Percentiles rank a stretch among this genome's conserved stretches.
Conservation (phyloP, 805 yeast species). For the Middelhovenomyces tepae region DNA sequence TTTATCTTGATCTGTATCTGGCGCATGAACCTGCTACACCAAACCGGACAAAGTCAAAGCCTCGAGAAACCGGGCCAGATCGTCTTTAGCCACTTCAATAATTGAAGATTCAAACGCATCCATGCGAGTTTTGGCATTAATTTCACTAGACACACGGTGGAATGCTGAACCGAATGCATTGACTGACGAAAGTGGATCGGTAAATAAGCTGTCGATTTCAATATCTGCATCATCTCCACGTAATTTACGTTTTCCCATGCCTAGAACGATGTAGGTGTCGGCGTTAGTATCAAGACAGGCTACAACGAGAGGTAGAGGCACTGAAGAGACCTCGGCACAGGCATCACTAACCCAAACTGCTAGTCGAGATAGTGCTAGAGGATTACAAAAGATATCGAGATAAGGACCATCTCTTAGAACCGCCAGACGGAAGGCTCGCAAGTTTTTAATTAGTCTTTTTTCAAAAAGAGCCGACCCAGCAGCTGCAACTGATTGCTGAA, state of each 20-base stretch:
- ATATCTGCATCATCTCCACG: slow-evolving; percentile 26
- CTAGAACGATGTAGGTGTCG: slow-evolving; percentile 79
- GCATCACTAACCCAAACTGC: slow-evolving; percentile 91
- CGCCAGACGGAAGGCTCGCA: slow-evolving; percentile 74
- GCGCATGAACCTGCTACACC: too few species aligned
- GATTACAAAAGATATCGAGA: slow-evolving; percentile 68
- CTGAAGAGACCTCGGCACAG: slow-evolving; percentile 67
- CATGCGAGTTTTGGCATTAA: slow-evolving; percentile 82
- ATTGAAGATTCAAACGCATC: slow-evolving; percentile 94
- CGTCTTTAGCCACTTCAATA: slow-evolving; percentile 82
- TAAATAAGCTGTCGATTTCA: slow-evolving; percentile 22
- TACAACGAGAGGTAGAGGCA: slow-evolving; percentile 68
- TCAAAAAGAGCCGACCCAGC: slow-evolving; percentile 89
- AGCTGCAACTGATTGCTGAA: slow-evolving; percentile 75
- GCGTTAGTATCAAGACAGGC: slow-evolving; percentile 70
- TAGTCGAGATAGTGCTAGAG: slow-evolving; percentile 70
- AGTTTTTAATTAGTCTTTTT: slow-evolving; percentile 66
- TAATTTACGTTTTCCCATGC: slow-evolving; percentile 78
- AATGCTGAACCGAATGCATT: slow-evolving; percentile 89
- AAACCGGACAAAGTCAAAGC: slow-evolving; percentile 67
- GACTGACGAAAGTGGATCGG: slow-evolving; percentile 38
- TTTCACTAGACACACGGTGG: slow-evolving; percentile 72
- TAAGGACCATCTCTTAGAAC: slow-evolving; percentile 88
- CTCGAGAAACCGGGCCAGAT: slow-evolving; percentile 79
- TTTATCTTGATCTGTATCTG: too few species aligned